phyloP scores from a whole-genome alignment of 1,284 basidiomycete genomes.

The Trichosporon sp. region DNA sequence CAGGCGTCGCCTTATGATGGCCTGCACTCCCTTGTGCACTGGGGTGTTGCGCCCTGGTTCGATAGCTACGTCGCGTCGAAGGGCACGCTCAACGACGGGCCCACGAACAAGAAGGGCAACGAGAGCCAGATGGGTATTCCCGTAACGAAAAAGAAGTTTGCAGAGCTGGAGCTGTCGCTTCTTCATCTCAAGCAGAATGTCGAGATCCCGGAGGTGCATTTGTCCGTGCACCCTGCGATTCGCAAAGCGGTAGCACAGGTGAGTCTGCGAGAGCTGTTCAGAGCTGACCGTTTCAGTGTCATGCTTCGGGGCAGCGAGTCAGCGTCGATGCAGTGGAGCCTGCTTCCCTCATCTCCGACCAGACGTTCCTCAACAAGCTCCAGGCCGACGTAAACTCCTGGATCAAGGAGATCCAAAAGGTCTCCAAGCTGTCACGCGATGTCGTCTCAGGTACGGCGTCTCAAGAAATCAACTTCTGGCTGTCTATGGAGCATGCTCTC shows the following conservation, averaged over 20 bases:
- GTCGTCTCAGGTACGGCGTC: constrained; percentile 94
- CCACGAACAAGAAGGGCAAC: constrained; percentile 72
- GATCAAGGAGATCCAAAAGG: constrained; percentile 97
- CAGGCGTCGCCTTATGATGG: constrained; percentile 78
- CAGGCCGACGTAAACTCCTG: constrained; percentile 93
- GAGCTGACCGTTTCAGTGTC: constrained; percentile 21
- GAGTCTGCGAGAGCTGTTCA: constrained; percentile 18
- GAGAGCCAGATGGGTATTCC: constrained; percentile 87
- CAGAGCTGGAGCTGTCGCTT: constrained; percentile 92
- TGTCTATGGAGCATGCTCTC: constrained; percentile 85
- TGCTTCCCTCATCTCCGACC: constrained; percentile 63
- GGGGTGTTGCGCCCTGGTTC: constrained; percentile 96
- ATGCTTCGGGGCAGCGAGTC: constrained; percentile 37
- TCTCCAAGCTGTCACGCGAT: constrained; percentile 88
- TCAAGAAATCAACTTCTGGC: constrained; percentile 99
- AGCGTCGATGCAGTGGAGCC: constrained; percentile 48
- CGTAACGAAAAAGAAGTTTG: constrained; percentile 98
- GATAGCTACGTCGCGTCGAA: constrained; percentile 78
- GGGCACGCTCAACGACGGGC: constrained; percentile 50
- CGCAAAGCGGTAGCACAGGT: constrained; percentile 77
- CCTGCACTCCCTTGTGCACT: constrained; percentile 91
- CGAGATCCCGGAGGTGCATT: constrained; percentile 93
- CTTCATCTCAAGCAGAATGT: constrained; percentile 97
- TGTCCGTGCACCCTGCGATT: constrained; percentile 86
- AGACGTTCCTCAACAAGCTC: constrained; percentile 86